Conservation (phyloP, 2,329 filamentous ascomycete species). For the Xylaria hypoxylon region DNA sequence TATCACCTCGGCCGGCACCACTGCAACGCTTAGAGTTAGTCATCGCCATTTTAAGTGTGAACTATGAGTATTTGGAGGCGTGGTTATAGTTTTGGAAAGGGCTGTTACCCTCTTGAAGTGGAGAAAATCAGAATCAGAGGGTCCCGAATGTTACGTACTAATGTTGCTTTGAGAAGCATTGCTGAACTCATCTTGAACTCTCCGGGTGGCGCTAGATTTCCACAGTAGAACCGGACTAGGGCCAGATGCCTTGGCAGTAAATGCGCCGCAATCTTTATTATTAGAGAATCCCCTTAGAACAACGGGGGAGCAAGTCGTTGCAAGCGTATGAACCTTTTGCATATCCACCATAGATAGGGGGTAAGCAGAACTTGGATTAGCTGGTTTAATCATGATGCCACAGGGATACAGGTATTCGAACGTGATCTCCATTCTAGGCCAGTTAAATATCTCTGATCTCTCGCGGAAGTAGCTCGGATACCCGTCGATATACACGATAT, state of each 20-base stretch:
- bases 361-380: slow-evolving; percentile 47
- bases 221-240: slow-evolving; percentile 2
- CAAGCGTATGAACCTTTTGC: slow-evolving; percentile 57
- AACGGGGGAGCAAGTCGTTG: slow-evolving; percentile 63
- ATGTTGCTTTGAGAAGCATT: slow-evolving; percentile 6
- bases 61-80: background rate
- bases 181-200: slow-evolving; percentile 13
- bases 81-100: too few species aligned
- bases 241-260: slow-evolving; percentile 12
- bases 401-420: slow-evolving; percentile 61
- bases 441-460: slow-evolving; percentile 57
- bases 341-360: slow-evolving; percentile 57
- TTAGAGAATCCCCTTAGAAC: slow-evolving; percentile 61
- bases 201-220: slow-evolving; percentile 2
- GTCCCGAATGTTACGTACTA: background rate
- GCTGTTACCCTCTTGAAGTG: background rate
- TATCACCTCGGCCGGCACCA: slow-evolving; percentile 17
- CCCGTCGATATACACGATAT: slow-evolving; percentile 59
- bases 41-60: background rate
- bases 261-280: slow-evolving; percentile 11
- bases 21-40: slow-evolving; percentile 4
- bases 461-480: slow-evolving; percentile 62
- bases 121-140: background rate
- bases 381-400: slow-evolving; percentile 56
- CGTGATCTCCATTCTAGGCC: slow-evolving; percentile 54